Conservation (phyloP, 2,329 filamentous ascomycete species). For the Pseudogymnoascus verrucosus region DNA sequence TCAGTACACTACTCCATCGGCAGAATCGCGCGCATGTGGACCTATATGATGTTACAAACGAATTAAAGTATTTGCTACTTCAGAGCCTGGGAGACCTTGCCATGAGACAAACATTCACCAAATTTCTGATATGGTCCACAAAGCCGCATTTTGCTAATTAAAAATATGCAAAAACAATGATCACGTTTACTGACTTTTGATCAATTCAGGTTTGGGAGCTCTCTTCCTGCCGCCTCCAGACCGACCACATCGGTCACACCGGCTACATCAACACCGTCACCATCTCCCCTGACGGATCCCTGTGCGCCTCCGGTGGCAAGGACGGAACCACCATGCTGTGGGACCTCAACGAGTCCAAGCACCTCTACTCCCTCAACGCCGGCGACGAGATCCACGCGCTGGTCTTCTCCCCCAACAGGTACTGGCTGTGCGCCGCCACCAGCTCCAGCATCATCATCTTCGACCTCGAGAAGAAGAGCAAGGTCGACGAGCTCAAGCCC, state of each 20-base stretch:
- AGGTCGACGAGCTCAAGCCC: slow-evolving; percentile 99
- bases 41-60: slow-evolving; percentile 46
- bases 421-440: slow-evolving; percentile 99
- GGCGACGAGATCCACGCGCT: slow-evolving; percentile 99
- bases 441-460: slow-evolving; percentile 97
- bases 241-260: slow-evolving; percentile 99
- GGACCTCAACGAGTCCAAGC: slow-evolving; percentile 99
- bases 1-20: slow-evolving; percentile 44
- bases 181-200: slow-evolving; percentile 19
- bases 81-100: slow-evolving; percentile 77
- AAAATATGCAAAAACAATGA: neutral
- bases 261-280: slow-evolving; percentile 99
- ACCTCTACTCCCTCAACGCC: slow-evolving; percentile 99
- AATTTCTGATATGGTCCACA: slow-evolving; percentile 69
- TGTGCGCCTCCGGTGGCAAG: slow-evolving; percentile 98
- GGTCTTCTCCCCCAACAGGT: slow-evolving; percentile 99
- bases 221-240: slow-evolving; percentile 98
- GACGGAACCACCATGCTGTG: slow-evolving; percentile 99
- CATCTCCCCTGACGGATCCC: slow-evolving; percentile 98
- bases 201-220: slow-evolving; percentile 93
- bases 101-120: slow-evolving; percentile 97
- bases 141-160: slow-evolving; percentile 44
- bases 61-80: slow-evolving; percentile 99
- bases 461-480: slow-evolving; percentile 99
- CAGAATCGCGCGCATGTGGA: slow-evolving; percentile 15